Percentiles rank a stretch among this genome's conserved stretches.
Evolutionary conservation across 1,284 basidiomycete genomes (phyloP).

Genomic region (Fomitopsis schrenkii): DNA sequence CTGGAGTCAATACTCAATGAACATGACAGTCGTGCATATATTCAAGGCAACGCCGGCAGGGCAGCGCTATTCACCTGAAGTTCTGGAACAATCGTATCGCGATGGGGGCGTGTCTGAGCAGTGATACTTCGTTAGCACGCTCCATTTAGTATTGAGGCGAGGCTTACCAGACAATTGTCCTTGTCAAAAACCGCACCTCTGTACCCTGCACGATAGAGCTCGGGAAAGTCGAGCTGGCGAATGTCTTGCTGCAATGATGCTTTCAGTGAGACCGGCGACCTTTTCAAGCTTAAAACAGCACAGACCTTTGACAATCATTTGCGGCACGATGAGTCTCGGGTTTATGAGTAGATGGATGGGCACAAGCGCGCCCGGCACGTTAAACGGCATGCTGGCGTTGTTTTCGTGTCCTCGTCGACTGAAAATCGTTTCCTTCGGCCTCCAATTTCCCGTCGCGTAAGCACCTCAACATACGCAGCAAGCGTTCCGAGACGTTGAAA

Average conservation of each 20-base stretch:
- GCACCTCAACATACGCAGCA: too few relatives aligned
- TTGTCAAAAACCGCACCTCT: slow-evolving; percentile 93
- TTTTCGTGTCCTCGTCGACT: background rate
- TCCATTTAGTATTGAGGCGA: background rate
- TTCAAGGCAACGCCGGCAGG: background rate
- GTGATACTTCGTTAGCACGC: background rate
- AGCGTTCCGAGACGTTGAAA: too few relatives aligned
- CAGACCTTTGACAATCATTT: slow-evolving; percentile 70
- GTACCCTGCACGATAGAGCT: slow-evolving; percentile 75
- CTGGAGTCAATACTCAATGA: slow-evolving; percentile 29
- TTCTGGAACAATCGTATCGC: slow-evolving; percentile 71
- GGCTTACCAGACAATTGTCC: slow-evolving; percentile 88
- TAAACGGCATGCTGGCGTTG: slow-evolving; percentile 56
- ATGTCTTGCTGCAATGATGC: slow-evolving; percentile 64
- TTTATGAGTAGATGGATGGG: slow-evolving; percentile 72
- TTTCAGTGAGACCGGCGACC: background rate
- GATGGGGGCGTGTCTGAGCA: slow-evolving; percentile 69
- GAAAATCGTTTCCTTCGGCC: too few relatives aligned
- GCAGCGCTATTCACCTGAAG: slow-evolving; percentile 45
- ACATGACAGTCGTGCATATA: background rate
- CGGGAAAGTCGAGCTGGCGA: slow-evolving; percentile 82
- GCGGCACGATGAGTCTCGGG: slow-evolving; percentile 73
- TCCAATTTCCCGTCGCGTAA: too few relatives aligned
- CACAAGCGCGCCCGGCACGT: slow-evolving; percentile 73
- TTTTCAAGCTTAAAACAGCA: background rate